Percentiles rank a stretch among this genome's conserved stretches.
Conservation (phyloP, 352 stramenopile genomes). For the Saprolegnia diclina region DNA sequence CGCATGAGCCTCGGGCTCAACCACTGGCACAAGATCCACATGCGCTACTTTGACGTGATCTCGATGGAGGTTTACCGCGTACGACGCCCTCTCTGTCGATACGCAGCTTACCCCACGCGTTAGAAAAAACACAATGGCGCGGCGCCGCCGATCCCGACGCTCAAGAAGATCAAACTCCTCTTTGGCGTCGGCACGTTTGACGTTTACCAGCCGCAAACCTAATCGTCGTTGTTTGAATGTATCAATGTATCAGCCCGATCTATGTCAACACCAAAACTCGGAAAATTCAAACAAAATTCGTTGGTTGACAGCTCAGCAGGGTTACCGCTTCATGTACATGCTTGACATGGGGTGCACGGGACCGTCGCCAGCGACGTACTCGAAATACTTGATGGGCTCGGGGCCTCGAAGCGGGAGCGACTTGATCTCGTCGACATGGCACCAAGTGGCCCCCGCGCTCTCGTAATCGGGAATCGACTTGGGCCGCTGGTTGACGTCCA, state of each 20-base stretch:
- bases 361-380: slow-evolving; percentile 60
- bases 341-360: slow-evolving; percentile 54
- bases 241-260: neutral
- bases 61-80: slow-evolving; percentile 67
- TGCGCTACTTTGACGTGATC: slow-evolving; percentile 61
- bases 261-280: neutral
- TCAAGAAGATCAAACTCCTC: slow-evolving; percentile 63
- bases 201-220: slow-evolving; percentile 51
- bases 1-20: slow-evolving; percentile 75
- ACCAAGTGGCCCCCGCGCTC: slow-evolving; percentile 76
- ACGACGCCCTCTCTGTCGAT: slow-evolving; percentile 25
- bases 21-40: slow-evolving; percentile 76
- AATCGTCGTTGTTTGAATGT: slow-evolving; percentile 8
- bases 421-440: slow-evolving; percentile 57
- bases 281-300: too few relatives aligned
- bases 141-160: slow-evolving; percentile 43
- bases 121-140: slow-evolving; percentile 66
- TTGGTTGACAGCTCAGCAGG: too few relatives aligned
- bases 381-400: slow-evolving; percentile 69
- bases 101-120: neutral
- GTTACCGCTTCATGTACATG: slow-evolving; percentile 40
- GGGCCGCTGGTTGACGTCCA: slow-evolving; percentile 67
- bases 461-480: slow-evolving; percentile 87
- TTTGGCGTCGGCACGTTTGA: slow-evolving; percentile 53
- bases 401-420: slow-evolving; percentile 61